Evolutionary conservation across 2,329 filamentous ascomycete genomes (phyloP).

Genomic region (Rhinocladiella similis): DNA sequence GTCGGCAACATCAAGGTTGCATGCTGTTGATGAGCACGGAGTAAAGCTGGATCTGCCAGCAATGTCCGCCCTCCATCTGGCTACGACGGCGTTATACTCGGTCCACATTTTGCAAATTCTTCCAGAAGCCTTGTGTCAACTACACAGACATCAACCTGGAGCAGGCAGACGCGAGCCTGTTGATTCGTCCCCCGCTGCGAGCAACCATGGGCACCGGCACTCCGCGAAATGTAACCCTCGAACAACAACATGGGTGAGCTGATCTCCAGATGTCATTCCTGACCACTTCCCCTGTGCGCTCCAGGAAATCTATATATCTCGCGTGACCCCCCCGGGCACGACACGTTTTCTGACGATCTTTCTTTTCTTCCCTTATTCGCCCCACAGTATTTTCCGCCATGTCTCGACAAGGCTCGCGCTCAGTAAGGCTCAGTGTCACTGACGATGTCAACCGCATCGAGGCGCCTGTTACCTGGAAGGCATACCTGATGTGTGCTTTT

Average conservation of each 20-base stretch:
- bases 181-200: not conserved
- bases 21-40: not conserved
- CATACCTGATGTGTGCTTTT: constrained; percentile 62
- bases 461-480: constrained; percentile 59
- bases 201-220: not conserved
- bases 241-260: not conserved
- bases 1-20: not conserved
- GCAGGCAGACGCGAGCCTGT: not conserved
- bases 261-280: not conserved
- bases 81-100: not conserved
- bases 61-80: not conserved
- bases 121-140: not conserved
- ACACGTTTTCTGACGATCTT: no score
- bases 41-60: not conserved
- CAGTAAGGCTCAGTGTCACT: constrained; percentile 12
- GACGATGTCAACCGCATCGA: constrained; percentile 56
- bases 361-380: no score
- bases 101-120: not conserved
- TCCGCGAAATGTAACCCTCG: not conserved
- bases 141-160: not conserved
- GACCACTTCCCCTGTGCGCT: not conserved
- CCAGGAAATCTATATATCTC: no score
- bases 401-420: not conserved
- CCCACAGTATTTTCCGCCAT: not conserved
- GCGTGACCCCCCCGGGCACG: no score